phyloP scores from a whole-genome alignment of 225 moss, liverwort and hornwort species.

The Physcomitrellopsis africana region DNA sequence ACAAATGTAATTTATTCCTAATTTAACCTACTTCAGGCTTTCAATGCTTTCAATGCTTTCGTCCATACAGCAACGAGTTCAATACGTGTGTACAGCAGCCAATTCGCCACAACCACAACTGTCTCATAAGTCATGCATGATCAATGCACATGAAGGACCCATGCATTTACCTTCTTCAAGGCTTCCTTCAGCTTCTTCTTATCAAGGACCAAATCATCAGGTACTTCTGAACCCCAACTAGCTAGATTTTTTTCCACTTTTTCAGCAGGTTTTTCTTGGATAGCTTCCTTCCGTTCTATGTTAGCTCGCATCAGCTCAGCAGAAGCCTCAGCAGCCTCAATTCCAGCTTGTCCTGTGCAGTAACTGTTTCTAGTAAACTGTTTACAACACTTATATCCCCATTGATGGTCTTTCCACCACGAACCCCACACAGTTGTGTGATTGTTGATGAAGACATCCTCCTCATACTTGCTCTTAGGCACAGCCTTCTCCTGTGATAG shows the following conservation, averaged over 20 bases:
- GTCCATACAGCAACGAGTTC: not conserved
- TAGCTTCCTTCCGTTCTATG: slow-evolving; percentile 82
- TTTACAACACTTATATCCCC: slow-evolving; percentile 98
- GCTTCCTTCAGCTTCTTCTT: slow-evolving; percentile 92
- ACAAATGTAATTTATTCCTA: slow-evolving; percentile 1
- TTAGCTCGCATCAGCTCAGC: slow-evolving; percentile 90
- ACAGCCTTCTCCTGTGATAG: slow-evolving; percentile 88
- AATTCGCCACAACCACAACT: slow-evolving; percentile 22
- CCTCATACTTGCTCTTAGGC: slow-evolving; percentile 98
- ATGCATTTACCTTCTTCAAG: slow-evolving; percentile 71
- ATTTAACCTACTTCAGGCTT: not conserved
- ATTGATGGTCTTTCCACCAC: slow-evolving; percentile 99
- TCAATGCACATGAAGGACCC: not conserved
- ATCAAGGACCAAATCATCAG: slow-evolving; percentile 81
- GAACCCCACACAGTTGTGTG: slow-evolving; percentile 98
- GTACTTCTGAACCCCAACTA: slow-evolving; percentile 86
- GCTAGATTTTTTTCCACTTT: slow-evolving; percentile 85
- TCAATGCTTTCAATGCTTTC: slow-evolving; percentile 1
- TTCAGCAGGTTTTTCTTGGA: slow-evolving; percentile 73
- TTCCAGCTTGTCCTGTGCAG: slow-evolving; percentile 97
- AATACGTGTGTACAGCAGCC: not conserved
- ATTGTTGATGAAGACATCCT: slow-evolving; percentile 92
- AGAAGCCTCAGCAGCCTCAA: slow-evolving; percentile 94
- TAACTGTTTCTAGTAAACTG: slow-evolving; percentile 96
- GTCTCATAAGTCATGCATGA: slow-evolving; percentile 16